These are phyloP conservation scores for Chalciporus sphaerocephalus DNA, from an alignment of 768 basidiomycete genomes.

Conservation along the genomic window DNA sequence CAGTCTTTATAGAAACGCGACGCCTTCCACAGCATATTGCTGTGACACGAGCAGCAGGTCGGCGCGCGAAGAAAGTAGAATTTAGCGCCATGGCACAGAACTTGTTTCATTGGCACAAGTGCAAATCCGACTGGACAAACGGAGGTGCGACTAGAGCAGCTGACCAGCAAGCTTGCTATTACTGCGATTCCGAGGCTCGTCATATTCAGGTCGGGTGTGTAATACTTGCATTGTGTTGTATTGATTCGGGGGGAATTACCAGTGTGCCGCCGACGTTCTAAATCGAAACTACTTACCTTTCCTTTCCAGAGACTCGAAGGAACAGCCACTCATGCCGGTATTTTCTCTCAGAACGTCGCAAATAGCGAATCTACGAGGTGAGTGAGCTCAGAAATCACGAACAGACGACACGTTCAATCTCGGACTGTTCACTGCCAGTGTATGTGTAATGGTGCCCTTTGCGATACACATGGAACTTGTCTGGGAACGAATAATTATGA, in stretches of 20 bases:
- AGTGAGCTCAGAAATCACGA: not conserved
- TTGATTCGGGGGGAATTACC: constrained; percentile 3
- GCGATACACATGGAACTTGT: no score
- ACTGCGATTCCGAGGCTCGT: constrained; percentile 18
- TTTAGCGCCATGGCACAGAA: constrained; percentile 2
- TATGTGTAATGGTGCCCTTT: no score
- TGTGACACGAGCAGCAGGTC: constrained; percentile 10
- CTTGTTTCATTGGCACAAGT: not conserved
- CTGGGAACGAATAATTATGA: no score
- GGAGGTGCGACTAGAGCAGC: not conserved
- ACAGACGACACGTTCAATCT: not conserved
- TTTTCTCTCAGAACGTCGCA: not conserved
- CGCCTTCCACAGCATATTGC: constrained; percentile 23
- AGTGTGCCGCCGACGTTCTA: constrained; percentile 13
- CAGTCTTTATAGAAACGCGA: constrained; percentile 13
- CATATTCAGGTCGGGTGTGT: not conserved
- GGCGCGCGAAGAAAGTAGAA: not conserved
- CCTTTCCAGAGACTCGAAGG: not conserved
- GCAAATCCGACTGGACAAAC: constrained; percentile 3
- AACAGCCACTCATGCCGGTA: not conserved
- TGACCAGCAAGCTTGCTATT: constrained; percentile 15
- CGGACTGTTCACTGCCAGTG: no score
- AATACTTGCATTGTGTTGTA: not conserved
- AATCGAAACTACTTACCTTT: not conserved
- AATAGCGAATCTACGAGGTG: not conserved